phyloP scores from a whole-genome alignment of 495 filamentous ascomycete genomes.

The Neurospora sp. region DNA sequence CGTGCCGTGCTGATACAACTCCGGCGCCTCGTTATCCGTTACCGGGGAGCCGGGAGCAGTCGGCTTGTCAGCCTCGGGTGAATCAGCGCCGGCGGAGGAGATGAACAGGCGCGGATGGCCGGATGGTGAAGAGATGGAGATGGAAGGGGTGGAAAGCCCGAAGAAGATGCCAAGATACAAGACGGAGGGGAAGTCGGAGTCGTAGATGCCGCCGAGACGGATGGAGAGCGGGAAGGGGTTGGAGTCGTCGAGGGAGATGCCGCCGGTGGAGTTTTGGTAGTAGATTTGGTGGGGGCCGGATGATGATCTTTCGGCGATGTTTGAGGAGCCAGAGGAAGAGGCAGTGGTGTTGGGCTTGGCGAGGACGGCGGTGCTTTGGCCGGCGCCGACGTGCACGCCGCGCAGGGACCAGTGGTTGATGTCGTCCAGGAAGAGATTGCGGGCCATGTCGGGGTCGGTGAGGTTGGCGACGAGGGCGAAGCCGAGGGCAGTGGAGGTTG shows the following conservation, averaged over 20 bases:
- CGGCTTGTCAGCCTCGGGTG: not conserved
- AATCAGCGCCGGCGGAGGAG: not conserved
- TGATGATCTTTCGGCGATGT: not conserved
- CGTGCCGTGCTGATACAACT: not conserved
- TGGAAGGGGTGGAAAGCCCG: not conserved
- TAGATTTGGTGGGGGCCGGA: not conserved
- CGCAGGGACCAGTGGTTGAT: not conserved
- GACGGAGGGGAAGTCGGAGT: not conserved
- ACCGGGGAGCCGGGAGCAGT: not conserved
- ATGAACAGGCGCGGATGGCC: not conserved
- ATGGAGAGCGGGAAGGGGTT: not conserved
- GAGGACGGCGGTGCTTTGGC: not conserved
- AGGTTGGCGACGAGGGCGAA: slow-evolving; percentile 3
- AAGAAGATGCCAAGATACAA: not conserved
- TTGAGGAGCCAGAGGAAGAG: not conserved
- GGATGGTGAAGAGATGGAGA: not conserved
- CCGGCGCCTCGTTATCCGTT: not conserved
- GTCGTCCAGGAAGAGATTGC: not conserved
- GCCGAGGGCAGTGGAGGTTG: not conserved
- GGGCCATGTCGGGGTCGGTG: not conserved
- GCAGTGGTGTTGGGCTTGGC: not conserved
- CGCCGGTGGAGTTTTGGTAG: slow-evolving; percentile 4
- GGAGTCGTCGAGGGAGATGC: not conserved
- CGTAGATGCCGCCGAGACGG: not conserved
- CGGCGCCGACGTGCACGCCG: slow-evolving; percentile 1